Percentiles rank a stretch among this genome's conserved stretches.
phyloP scores from a whole-genome alignment of 164 flowering plant genomes.

The Cinnamomum micranthum region DNA sequence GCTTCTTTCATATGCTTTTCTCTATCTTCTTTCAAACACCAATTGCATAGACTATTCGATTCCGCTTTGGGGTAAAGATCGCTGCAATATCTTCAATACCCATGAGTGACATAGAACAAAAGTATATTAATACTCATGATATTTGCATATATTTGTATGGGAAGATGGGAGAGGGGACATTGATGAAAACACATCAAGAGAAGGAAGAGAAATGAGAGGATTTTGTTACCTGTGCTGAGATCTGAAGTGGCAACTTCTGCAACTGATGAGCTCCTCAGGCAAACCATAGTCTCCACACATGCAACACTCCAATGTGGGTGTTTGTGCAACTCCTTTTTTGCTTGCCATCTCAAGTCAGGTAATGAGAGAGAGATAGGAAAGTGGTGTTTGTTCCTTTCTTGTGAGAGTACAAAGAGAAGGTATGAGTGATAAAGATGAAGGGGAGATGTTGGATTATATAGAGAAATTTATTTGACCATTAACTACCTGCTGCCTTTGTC shows the following conservation, averaged over 20 bases:
- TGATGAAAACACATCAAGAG: neutral
- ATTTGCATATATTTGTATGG: neutral
- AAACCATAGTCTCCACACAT: constrained; percentile 35
- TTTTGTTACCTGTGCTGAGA: constrained; percentile 28
- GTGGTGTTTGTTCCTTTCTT: no score
- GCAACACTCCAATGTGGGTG: constrained; percentile 20
- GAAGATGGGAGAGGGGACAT: neutral
- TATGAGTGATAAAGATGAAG: no score
- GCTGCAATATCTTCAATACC: constrained; percentile 27
- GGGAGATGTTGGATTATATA: no score
- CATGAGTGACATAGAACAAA: neutral
- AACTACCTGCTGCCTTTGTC: no score
- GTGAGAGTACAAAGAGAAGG: no score
- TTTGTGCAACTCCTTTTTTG: neutral
- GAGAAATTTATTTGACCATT: no score
- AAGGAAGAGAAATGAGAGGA: neutral
- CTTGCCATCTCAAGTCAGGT: neutral
- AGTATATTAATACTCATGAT: neutral
- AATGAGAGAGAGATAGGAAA: neutral
- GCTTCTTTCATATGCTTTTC: constrained; percentile 6
- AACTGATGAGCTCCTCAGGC: constrained; percentile 21
- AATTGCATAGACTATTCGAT: constrained; percentile 23
- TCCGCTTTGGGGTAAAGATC: constrained; percentile 31
- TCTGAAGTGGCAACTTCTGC: constrained; percentile 22
- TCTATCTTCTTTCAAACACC: constrained; percentile 24